Evolutionary conservation across 495 filamentous ascomycete genomes (phyloP).

Genomic region (Podospora appendiculata): DNA sequence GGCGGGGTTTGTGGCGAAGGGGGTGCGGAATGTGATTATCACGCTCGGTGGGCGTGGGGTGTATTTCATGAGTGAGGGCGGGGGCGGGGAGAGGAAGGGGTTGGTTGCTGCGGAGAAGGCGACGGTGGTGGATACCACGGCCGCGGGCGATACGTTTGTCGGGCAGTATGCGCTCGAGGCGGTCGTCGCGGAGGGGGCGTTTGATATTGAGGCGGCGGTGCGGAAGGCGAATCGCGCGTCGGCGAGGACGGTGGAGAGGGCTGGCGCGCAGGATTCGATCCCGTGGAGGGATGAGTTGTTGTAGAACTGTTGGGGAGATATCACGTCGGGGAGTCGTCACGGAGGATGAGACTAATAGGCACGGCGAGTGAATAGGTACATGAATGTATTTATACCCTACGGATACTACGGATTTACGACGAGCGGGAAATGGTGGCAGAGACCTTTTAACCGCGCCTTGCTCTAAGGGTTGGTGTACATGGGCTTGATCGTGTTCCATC

Average conservation of each 20-base stretch:
- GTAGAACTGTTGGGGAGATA: background rate
- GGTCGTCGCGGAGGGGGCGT: conserved; percentile 23
- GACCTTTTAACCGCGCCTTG: background rate
- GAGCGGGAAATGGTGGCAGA: background rate
- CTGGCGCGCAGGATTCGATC: conserved; percentile 81
- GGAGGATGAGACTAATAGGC: too few species aligned
- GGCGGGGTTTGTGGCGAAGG: conserved; percentile 51
- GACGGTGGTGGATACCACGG: conserved; percentile 86
- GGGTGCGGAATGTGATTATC: conserved; percentile 69
- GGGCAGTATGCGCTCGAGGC: conserved; percentile 74
- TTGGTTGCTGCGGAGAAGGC: conserved; percentile 50
- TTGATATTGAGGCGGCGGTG: conserved; percentile 53
- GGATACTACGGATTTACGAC: background rate
- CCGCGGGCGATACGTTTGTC: conserved; percentile 90
- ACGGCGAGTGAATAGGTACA: too few species aligned
- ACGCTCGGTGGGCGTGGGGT: conserved; percentile 76
- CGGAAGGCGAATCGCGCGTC: conserved; percentile 64
- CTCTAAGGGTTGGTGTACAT: conserved; percentile 29
- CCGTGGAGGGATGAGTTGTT: conserved; percentile 77
- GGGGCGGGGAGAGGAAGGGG: conserved; percentile 22
- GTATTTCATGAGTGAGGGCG: conserved; percentile 41
- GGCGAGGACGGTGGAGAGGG: conserved; percentile 64
- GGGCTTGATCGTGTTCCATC: conserved; percentile 12
- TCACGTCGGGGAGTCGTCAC: background rate
- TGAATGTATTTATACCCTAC: too few species aligned